These are phyloP conservation scores for Obba rivulosa DNA, from an alignment of 768 basidiomycete genomes.

Conservation along the genomic window DNA sequence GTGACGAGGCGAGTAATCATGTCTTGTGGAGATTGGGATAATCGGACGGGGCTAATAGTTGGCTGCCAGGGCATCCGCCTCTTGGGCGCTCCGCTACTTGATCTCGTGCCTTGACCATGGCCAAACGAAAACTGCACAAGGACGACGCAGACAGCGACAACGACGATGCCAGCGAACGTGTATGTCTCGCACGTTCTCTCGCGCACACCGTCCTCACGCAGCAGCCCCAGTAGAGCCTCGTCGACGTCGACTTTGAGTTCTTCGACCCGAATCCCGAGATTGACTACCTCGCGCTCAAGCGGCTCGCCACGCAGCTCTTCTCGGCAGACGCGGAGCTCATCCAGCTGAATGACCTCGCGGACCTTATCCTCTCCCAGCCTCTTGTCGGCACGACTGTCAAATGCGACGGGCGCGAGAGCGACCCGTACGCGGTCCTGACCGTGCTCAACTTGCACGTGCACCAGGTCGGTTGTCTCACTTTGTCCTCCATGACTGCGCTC, in stretches of 20 bases:
- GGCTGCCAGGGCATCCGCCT: background rate
- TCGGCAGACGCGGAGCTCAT: slow-evolving; percentile 69
- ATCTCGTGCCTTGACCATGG: slow-evolving; percentile 6
- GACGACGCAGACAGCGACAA: slow-evolving; percentile 6
- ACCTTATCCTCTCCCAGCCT: slow-evolving; percentile 72
- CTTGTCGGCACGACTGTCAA: slow-evolving; percentile 87
- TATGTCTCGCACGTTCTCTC: background rate
- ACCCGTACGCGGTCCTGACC: slow-evolving; percentile 85
- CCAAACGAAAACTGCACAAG: slow-evolving; percentile 13
- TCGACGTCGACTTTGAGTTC: slow-evolving; percentile 92
- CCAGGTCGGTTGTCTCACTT: slow-evolving; percentile 36
- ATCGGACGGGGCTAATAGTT: background rate
- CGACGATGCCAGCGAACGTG: slow-evolving; percentile 16
- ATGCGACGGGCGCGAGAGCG: slow-evolving; percentile 83
- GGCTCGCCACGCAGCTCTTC: slow-evolving; percentile 66
- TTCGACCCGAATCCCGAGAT: slow-evolving; percentile 77
- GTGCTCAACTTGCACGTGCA: slow-evolving; percentile 75
- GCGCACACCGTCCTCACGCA: background rate
- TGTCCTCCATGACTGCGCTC: background rate
- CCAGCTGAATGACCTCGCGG: slow-evolving; percentile 67
- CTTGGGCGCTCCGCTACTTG: background rate
- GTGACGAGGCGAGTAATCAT: background rate
- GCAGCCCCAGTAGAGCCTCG: slow-evolving; percentile 44
- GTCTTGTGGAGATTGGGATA: background rate
- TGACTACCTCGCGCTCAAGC: slow-evolving; percentile 85